Percentiles rank a stretch among this genome's conserved stretches.
These are phyloP conservation scores for Volvox carteri DNA, from an alignment of 163 green algal genomes.

Conservation along the genomic window DNA sequence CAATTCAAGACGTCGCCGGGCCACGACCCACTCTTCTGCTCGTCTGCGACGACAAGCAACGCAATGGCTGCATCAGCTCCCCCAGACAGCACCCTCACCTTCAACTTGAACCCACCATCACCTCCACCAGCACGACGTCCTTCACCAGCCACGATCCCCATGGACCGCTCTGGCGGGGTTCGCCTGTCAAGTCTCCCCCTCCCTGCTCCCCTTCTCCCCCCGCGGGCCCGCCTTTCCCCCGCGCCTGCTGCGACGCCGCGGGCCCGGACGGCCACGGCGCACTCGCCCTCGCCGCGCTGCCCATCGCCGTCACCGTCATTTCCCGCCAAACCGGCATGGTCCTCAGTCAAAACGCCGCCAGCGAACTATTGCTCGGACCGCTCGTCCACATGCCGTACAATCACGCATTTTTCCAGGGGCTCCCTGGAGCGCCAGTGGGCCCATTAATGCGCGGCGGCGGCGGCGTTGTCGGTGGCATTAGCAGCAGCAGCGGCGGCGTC, in stretches of 20 bases:
- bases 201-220: neutral
- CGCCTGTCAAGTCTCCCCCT: neutral
- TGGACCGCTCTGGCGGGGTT: no score
- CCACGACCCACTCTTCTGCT: slow-evolving; percentile 6
- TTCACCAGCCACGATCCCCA: no score
- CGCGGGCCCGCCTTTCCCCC: neutral
- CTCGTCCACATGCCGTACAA: neutral
- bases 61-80: neutral
- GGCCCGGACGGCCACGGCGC: neutral
- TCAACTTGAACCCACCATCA: no score
- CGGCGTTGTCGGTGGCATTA: no score
- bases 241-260: neutral
- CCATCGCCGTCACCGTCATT: neutral
- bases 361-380: slow-evolving; percentile 4
- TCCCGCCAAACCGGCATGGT: neutral
- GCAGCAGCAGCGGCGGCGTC: neutral
- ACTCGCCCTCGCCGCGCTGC: slow-evolving; percentile 7
- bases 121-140: no score
- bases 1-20: neutral
- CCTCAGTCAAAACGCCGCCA: slow-evolving; percentile 26
- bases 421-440: no score
- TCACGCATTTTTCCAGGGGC: no score
- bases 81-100: no score
- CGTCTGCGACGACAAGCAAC: neutral
- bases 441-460: no score